phyloP scores from a whole-genome alignment of 208 protist species.

The Wallacemonas collosoma region DNA sequence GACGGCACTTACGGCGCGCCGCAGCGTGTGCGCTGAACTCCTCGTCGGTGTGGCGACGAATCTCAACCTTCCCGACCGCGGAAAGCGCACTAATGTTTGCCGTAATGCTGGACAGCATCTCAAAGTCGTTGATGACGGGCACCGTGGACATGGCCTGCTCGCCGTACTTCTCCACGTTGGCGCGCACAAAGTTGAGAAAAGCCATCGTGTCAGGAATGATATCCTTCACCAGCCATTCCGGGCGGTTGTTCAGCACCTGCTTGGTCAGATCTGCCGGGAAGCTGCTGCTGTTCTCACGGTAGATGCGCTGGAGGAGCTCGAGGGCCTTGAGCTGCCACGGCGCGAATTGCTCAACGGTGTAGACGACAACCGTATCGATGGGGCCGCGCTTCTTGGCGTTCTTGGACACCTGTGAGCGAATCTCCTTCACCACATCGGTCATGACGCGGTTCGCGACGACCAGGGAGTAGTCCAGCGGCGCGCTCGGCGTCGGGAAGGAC shows the following conservation, averaged over 20 bases:
- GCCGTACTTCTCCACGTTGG: constrained; percentile 84
- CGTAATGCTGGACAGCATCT: constrained; percentile 46
- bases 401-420: constrained; percentile 80
- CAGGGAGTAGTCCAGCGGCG: constrained; percentile 75
- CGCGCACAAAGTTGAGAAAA: constrained; percentile 84
- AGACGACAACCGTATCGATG: constrained; percentile 72
- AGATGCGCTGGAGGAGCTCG: constrained; percentile 61
- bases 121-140: constrained; percentile 76
- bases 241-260: constrained; percentile 53
- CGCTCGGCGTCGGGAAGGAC: constrained; percentile 62
- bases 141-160: constrained; percentile 61
- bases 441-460: constrained; percentile 78
- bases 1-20: constrained; percentile 70
- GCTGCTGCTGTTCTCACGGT: constrained; percentile 42
- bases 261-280: constrained; percentile 79
- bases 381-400: constrained; percentile 77
- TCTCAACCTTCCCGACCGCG: constrained; percentile 54
- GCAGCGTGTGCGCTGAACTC: constrained; percentile 65
- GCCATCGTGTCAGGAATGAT: constrained; percentile 87
- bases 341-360: constrained; percentile 61
- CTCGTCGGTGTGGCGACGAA: constrained; percentile 55
- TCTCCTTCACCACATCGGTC: constrained; percentile 84
- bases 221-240: constrained; percentile 72
- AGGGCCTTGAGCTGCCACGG: constrained; percentile 85
- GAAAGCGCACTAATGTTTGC: constrained; percentile 69